Base-by-base conservation (phyloP, 768 basidiomycete genomes). In the Russula virescens region DNA sequence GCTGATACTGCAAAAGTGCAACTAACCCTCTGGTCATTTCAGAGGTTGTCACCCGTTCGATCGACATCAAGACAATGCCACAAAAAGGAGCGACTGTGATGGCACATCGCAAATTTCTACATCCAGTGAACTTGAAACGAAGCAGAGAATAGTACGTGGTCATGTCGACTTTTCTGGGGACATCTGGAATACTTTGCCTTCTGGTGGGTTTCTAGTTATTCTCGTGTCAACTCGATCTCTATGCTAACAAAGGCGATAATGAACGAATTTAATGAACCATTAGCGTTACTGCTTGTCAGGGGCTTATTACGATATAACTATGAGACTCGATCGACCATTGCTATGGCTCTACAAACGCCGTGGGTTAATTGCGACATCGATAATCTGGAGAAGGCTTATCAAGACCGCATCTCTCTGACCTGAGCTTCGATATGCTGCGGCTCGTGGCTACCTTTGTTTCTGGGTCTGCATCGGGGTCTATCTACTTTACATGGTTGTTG, bases 321-420 rank as follows among this genome's bases (percentile, higher is more conserved):
- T 60, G 72, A 72, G 25, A 72, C 78, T 48, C 85, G 91, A 19
- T 83, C 83, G 19, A 91, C 88, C 0, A 83, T 89, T 31, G 71
- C 80, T 42, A 73, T 74, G 61, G 88, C 90, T 2, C 75, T 91
- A 53, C 71, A 79, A 63, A 83, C 81, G 71, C 65, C 68, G 31
- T 94, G 91, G 91, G 90, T 94, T 62, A 69, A 71, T 23, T 78
- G 75, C 40, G 89, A 92, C 68, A 70, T 83, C 31, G 72, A 79
- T 26, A 83, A 85, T 55, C 77, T 94, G 55, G 79, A 85, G 62
- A 74, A 74, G 23, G 79, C 85, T 21, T 91, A 89, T 73, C 76
- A 75, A 60, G 78, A 79, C 54, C 81, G 87, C 55, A 78, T 88
- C 63, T 70, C 56, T 55, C 25, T 58, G 54, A 61, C 35, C 40